phyloP scores from a whole-genome alignment of 345 rosid genomes.

The Bretschneidera sinensis region DNA sequence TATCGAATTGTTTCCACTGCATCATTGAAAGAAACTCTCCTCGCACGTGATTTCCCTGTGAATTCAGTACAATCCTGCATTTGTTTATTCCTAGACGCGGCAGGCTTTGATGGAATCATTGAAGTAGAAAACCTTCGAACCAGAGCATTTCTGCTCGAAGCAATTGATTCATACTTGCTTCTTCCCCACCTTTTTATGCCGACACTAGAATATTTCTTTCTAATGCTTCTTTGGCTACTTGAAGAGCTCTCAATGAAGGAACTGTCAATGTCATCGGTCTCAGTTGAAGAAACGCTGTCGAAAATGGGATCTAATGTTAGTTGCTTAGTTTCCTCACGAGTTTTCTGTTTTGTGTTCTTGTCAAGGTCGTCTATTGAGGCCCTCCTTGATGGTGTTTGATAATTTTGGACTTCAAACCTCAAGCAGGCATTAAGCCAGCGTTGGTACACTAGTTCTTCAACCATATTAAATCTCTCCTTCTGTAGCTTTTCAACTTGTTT shows the following conservation, averaged over 20 bases:
- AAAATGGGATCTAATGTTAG: background rate
- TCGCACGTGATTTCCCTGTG: background rate
- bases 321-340: slow-evolving; percentile 1
- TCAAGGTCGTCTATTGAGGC: background rate
- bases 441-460: slow-evolving; percentile 41
- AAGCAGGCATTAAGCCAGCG: slow-evolving; percentile 37
- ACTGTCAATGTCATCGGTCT: slow-evolving; percentile 10
- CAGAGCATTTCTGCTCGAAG: background rate
- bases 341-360: slow-evolving; percentile 4
- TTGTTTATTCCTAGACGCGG: background rate
- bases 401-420: slow-evolving; percentile 24
- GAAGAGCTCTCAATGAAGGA: slow-evolving; percentile 17
- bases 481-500: slow-evolving; percentile 30
- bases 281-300: slow-evolving; percentile 15
- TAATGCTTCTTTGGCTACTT: slow-evolving; percentile 19
- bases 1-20: slow-evolving; percentile 5
- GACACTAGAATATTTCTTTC: slow-evolving; percentile 15
- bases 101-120: slow-evolving; percentile 16
- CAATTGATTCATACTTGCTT: slow-evolving; percentile 6
- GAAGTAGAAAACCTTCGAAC: slow-evolving; percentile 17
- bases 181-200: slow-evolving; percentile 9
- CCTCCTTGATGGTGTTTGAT: slow-evolving; percentile 9
- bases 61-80: background rate
- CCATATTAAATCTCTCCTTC: slow-evolving; percentile 29
- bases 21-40: slow-evolving; percentile 34